Percentiles rank a stretch among this genome's conserved stretches.
Conservation (phyloP, 495 filamentous ascomycete species). For the Trichoderma parareesei region DNA sequence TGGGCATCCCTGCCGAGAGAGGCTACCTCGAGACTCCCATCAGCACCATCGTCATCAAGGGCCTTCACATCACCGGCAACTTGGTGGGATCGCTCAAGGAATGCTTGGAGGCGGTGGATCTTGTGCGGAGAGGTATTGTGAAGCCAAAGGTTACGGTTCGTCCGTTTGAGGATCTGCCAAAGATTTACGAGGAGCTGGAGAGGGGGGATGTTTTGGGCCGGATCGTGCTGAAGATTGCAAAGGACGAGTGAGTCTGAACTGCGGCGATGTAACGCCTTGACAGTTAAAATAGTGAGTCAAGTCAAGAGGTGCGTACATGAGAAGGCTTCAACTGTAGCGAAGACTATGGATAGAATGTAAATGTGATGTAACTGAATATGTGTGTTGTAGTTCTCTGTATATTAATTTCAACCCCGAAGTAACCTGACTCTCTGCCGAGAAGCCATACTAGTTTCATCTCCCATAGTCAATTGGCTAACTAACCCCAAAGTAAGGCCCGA, state of each 20-base stretch:
- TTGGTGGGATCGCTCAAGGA: slow-evolving; percentile 43
- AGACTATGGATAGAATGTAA: too few relatives aligned
- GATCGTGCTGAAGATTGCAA: slow-evolving; percentile 18
- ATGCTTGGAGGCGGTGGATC: slow-evolving; percentile 43
- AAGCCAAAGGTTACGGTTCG: slow-evolving; percentile 39
- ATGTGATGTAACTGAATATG: too few relatives aligned
- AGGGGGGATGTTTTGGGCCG: slow-evolving; percentile 37
- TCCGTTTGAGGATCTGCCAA: slow-evolving; percentile 35
- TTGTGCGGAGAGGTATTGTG: slow-evolving; percentile 37
- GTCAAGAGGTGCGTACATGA: too few relatives aligned
- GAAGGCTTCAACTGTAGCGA: too few relatives aligned
- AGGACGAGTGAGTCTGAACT: slow-evolving; percentile 23
- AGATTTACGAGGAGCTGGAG: slow-evolving; percentile 41
- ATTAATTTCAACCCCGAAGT: too few relatives aligned
- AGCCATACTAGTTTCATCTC: background rate
- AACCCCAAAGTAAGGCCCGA: background rate
- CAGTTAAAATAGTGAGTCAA: too few relatives aligned
- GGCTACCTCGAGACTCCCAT: slow-evolving; percentile 39
- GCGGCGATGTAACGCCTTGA: too few relatives aligned
- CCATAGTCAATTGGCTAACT: background rate
- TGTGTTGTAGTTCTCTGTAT: too few relatives aligned
- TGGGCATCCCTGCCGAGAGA: slow-evolving; percentile 39
- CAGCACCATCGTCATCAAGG: slow-evolving; percentile 41
- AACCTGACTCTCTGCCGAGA: too few relatives aligned
- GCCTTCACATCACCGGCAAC: slow-evolving; percentile 37